Evolutionary conservation across 169 alveolate species (phyloP).

Genomic region (Cryptosporidium canis): DNA sequence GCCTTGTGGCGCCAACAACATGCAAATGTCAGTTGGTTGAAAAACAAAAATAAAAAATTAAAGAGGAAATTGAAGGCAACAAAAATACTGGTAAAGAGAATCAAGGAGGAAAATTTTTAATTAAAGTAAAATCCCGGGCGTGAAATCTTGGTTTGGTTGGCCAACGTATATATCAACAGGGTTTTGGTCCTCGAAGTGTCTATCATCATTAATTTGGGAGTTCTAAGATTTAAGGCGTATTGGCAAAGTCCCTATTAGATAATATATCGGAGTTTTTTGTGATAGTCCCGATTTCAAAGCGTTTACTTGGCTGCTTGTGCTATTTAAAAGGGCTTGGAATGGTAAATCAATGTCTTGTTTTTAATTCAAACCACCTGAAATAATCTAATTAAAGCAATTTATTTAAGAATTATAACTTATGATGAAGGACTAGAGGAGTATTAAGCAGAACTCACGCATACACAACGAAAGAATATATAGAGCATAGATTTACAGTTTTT

Average conservation of each 20-base stretch:
- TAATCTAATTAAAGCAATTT: neutral
- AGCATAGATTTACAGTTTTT: neutral
- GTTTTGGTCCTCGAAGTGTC: neutral
- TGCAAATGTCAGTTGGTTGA: slow-evolving; percentile 8
- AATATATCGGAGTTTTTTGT: neutral
- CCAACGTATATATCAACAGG: neutral
- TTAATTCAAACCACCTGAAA: too few species aligned
- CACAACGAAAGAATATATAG: neutral
- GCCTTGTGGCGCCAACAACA: neutral
- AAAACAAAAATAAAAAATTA: neutral
- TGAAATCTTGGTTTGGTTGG: neutral
- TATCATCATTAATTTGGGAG: neutral
- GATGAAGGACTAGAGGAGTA: neutral
- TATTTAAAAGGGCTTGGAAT: neutral
- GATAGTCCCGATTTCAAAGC: neutral
- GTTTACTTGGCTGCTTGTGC: neutral
- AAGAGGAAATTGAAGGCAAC: slow-evolving; percentile 2
- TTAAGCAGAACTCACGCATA: neutral
- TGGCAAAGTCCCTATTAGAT: neutral
- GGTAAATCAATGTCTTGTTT: too few species aligned
- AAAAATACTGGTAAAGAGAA: neutral
- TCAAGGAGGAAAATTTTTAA: neutral
- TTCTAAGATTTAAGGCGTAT: neutral
- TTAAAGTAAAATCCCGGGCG: neutral
- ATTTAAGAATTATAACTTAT: neutral